These are phyloP conservation scores for Kuraishia piskuri DNA, from an alignment of 805 yeast genomes.

Conservation along the genomic window DNA sequence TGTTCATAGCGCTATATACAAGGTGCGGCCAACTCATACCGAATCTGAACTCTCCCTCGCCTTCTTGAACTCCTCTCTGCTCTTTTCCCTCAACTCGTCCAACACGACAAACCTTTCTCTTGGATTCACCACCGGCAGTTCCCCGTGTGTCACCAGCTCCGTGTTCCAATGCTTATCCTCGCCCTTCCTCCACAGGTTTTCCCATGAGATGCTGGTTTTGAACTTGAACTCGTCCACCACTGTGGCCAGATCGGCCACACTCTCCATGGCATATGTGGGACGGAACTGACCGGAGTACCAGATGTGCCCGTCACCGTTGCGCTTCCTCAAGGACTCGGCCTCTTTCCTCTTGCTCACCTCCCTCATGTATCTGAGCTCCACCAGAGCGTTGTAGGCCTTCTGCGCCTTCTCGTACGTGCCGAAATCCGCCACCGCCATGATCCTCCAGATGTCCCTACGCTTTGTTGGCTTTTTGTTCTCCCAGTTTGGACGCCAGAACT, in stretches of 20 bases:
- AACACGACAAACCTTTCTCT: conserved; percentile 62
- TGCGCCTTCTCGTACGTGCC: conserved; percentile 53
- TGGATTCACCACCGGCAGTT: conserved; percentile 44
- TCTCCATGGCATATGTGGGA: conserved; percentile 86
- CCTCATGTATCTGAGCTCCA: conserved; percentile 65
- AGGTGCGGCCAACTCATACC: too few species aligned
- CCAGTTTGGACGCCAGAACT: conserved; percentile 82
- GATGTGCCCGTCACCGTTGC: conserved; percentile 67
- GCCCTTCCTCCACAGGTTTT: conserved; percentile 81
- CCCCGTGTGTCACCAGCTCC: conserved; percentile 51
- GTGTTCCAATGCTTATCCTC: conserved; percentile 63
- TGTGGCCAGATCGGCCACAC: conserved; percentile 74
- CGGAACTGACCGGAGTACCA: conserved; percentile 87
- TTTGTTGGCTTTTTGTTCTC: conserved; percentile 72
- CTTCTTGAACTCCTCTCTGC: conserved; percentile 13
- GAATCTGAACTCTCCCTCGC: too few species aligned
- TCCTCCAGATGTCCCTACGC: conserved; percentile 84
- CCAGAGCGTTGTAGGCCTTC: conserved; percentile 65
- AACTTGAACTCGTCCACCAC: conserved; percentile 57
- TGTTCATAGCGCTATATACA: too few species aligned
- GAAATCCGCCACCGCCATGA: conserved; percentile 77
- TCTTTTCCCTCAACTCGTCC: conserved; percentile 42
- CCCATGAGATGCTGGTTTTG: conserved; percentile 63
- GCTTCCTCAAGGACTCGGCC: conserved; percentile 61
- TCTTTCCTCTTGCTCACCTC: conserved; percentile 50